Base-by-base conservation (phyloP, 83 land plant genomes). In the Picea engelmannii region DNA sequence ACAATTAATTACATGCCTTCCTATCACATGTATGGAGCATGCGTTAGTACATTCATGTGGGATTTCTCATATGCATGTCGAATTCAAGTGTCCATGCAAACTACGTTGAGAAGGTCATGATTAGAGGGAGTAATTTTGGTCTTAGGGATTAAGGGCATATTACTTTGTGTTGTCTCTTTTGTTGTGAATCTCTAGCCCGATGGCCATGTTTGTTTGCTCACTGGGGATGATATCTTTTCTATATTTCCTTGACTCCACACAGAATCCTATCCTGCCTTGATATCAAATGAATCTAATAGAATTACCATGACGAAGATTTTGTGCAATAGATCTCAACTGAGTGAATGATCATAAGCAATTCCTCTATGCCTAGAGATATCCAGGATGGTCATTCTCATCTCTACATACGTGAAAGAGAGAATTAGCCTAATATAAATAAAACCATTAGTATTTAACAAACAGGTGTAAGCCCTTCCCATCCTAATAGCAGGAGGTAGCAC, bases 141-240 rank as follows among this genome's bases (percentile, higher is more conserved):
- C 86, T 3, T 17, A 86, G 1, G 90, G 90, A 11, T 38, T 86
- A 21, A 77, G 90, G 67, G 85, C 83, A 21, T 86, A 76, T 65
- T 88, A 88, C 68, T 73, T 88, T 78, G 83, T 84, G 16, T 81
- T 88, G 21, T 86, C 84, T 5, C 75, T 88, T 79, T 27, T 88
- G 20, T 60, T 83, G 0, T 88, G 90, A 89, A 52, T 84, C 8
- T 84, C 81, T 66, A 84, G 84, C 0, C 86, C 83, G 62, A 66
- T 84, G 20, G 79, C 92, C 74, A 87, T 90, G 90, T 85, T 90
- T 55, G 23, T 87, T 40, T 40, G 90, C 65, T 87, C 83, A 11
- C 13, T 90, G 5, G 84, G 85, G 20, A 63, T 90, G 85, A 38
- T 82, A 16, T 12, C 62, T 12, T 35, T 31, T 60, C 67, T 90